phyloP scores from a whole-genome alignment of 371 early-diverging fungal species.

The Mortierella sp. region DNA sequence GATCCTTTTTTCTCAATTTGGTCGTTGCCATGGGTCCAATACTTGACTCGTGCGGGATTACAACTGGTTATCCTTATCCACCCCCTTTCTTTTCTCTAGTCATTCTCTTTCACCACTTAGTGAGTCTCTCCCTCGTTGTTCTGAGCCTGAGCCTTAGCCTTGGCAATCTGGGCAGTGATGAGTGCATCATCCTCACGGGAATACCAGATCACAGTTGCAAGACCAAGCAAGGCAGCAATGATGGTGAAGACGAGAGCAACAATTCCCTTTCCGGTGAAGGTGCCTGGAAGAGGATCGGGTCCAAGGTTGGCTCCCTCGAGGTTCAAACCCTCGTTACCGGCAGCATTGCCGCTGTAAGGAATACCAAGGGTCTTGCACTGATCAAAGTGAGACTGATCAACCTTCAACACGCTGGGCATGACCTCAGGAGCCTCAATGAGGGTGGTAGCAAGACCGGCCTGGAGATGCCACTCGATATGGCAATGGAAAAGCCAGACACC shows the following conservation, averaged over 20 bases:
- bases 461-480: slow-evolving; percentile 81
- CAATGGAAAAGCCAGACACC: slow-evolving; percentile 81
- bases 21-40: no score
- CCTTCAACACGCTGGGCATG: slow-evolving; percentile 50
- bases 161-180: slow-evolving; percentile 38
- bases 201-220: slow-evolving; percentile 78
- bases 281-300: slow-evolving; percentile 57
- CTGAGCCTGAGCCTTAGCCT: slow-evolving; percentile 22
- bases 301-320: slow-evolving; percentile 59
- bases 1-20: no score
- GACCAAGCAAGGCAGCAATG: slow-evolving; percentile 74
- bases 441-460: slow-evolving; percentile 61
- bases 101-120: slow-evolving; percentile 14
- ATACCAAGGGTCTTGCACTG: slow-evolving; percentile 65
- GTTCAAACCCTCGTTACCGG: slow-evolving; percentile 65
- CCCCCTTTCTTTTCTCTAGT: not conserved
- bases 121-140: slow-evolving; percentile 29
- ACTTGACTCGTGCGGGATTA: no score
- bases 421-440: slow-evolving; percentile 71
- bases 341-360: slow-evolving; percentile 67
- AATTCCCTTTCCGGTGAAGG: slow-evolving; percentile 67
- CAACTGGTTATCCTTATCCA: no score
- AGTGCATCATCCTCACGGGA: slow-evolving; percentile 46
- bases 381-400: slow-evolving; percentile 37
- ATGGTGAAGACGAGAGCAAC: slow-evolving; percentile 72